Percentiles rank a stretch among this genome's conserved stretches.
Conservation (phyloP, 306 rosid species). For the Mimosa bimucronata region DNA sequence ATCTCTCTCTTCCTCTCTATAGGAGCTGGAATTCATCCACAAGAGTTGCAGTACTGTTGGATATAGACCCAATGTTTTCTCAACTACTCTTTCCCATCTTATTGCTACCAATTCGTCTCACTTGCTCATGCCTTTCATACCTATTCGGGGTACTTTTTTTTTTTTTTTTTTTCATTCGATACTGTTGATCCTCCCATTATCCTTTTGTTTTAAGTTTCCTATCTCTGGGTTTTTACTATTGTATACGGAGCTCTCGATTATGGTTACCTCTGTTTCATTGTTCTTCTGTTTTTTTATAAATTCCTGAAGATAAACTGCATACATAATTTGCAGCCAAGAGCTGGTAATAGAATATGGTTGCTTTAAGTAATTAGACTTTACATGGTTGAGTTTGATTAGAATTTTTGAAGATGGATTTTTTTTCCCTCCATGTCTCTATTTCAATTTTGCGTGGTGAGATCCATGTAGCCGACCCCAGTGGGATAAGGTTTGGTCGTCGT, state of each 20-base stretch:
- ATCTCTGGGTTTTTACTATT: background rate
- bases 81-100: constrained; percentile 88
- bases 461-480: too few species aligned
- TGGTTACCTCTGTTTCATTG: background rate
- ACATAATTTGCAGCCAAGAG: background rate
- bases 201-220: background rate
- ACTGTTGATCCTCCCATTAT: background rate
- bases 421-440: background rate
- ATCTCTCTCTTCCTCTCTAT: background rate
- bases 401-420: background rate
- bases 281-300: background rate
- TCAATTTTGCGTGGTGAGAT: too few species aligned
- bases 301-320: background rate
- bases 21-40: constrained; percentile 89
- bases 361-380: background rate
- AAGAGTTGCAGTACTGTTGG: constrained; percentile 88
- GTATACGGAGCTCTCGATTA: background rate
- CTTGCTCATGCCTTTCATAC: constrained; percentile 73
- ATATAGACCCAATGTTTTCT: constrained; percentile 83
- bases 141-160: constrained; percentile 62
- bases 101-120: constrained; percentile 73
- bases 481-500: too few species aligned
- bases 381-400: background rate
- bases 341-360: background rate
- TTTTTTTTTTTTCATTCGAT: background rate